These are phyloP conservation scores for Epichloe gansuensis DNA, from an alignment of 2,329 filamentous ascomycete species.

Conservation along the genomic window DNA sequence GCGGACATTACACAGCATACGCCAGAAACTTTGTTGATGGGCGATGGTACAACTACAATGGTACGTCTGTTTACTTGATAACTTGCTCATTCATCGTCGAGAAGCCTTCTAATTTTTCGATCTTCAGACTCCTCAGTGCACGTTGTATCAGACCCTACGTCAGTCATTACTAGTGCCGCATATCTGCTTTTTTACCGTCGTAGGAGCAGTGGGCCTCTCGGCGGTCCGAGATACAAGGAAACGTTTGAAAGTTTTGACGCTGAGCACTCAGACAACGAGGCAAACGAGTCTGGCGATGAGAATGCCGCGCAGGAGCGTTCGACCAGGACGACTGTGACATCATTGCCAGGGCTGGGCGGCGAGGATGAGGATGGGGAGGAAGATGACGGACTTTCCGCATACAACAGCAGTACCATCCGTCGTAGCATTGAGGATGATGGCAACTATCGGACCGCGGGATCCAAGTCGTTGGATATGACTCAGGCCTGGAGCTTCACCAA, in stretches of 20 bases:
- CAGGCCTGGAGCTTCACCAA: constrained; percentile 36
- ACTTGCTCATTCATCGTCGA: background rate
- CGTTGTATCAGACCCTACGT: constrained; percentile 44
- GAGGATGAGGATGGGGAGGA: constrained; percentile 17
- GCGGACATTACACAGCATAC: constrained; percentile 91
- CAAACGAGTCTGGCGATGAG: constrained; percentile 59
- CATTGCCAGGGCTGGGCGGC: constrained; percentile 14
- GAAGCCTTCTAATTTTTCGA: background rate
- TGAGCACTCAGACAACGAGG: constrained; percentile 32
- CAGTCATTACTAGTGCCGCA: constrained; percentile 62
- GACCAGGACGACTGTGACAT: constrained; percentile 26
- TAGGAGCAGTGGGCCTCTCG: constrained; percentile 63
- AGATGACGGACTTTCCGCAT: constrained; percentile 22
- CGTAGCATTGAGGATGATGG: constrained; percentile 35
- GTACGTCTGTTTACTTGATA: constrained; percentile 36
- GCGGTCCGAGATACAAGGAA: constrained; percentile 61
- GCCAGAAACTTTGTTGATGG: constrained; percentile 84
- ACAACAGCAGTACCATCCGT: constrained; percentile 22
- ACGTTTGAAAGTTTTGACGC: constrained; percentile 54
- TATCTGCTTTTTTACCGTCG: constrained; percentile 96
- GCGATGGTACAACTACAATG: constrained; percentile 95
- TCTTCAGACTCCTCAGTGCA: constrained; percentile 61
- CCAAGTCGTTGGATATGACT: constrained; percentile 21
- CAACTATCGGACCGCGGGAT: constrained; percentile 17
- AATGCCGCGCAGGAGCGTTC: constrained; percentile 33